Evolutionary conservation across 768 basidiomycete species (phyloP).

Genomic region (Collybiopsis confluens): DNA sequence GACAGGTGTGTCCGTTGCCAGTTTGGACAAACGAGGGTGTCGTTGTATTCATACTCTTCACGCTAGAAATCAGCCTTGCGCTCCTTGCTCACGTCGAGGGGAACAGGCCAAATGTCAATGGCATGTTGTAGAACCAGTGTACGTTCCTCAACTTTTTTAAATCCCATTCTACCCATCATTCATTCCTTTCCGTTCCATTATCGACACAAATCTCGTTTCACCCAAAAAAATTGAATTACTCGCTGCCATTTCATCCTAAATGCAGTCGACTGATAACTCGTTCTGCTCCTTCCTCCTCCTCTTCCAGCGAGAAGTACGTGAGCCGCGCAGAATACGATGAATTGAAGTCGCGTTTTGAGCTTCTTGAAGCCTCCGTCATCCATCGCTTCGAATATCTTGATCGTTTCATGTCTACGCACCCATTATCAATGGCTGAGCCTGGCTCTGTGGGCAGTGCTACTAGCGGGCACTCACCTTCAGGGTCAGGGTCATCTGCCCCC

Average conservation of each 20-base stretch:
- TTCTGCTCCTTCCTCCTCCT: slow-evolving; percentile 9
- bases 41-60: slow-evolving; percentile 20
- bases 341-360: slow-evolving; percentile 60
- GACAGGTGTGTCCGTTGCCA: slow-evolving; percentile 53
- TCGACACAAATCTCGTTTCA: slow-evolving; percentile 4
- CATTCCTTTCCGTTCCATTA: slow-evolving; percentile 11
- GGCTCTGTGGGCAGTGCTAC: not conserved
- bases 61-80: slow-evolving; percentile 71
- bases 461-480: not conserved
- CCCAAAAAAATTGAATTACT: slow-evolving; percentile 5
- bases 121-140: slow-evolving; percentile 81
- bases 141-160: slow-evolving; percentile 24
- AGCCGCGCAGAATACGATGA: slow-evolving; percentile 74
- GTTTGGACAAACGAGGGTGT: not conserved
- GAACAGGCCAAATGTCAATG: slow-evolving; percentile 81
- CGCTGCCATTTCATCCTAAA: slow-evolving; percentile 5
- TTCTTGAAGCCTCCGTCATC: slow-evolving; percentile 51
- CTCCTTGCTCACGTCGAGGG: slow-evolving; percentile 74
- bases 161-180: slow-evolving; percentile 12
- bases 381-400: slow-evolving; percentile 10
- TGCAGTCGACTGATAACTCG: slow-evolving; percentile 6
- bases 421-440: slow-evolving; percentile 15
- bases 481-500: not conserved
- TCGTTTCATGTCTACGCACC: slow-evolving; percentile 26
- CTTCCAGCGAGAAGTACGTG: slow-evolving; percentile 71